phyloP scores from a whole-genome alignment of 2,329 filamentous ascomycete genomes.

The Sporothrix pseudoabietina region DNA sequence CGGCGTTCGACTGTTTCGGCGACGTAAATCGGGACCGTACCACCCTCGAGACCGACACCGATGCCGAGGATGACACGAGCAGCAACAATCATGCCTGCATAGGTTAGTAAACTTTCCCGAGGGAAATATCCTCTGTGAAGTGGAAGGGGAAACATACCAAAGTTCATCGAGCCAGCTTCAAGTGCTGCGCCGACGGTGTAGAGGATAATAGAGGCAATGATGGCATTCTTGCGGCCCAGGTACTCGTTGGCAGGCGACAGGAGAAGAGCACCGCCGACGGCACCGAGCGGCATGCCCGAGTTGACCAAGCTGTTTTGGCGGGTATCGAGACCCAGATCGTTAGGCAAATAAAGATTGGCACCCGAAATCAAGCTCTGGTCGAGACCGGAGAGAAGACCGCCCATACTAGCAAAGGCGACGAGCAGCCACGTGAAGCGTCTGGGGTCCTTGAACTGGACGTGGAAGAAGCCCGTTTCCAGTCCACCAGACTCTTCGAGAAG shows the following conservation, averaged over 20 bases:
- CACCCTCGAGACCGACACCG: slow-evolving; percentile 72
- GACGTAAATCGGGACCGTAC: slow-evolving; percentile 74
- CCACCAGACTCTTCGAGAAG: slow-evolving; percentile 28
- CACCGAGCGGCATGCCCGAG: slow-evolving; percentile 70
- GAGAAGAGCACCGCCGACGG: slow-evolving; percentile 68
- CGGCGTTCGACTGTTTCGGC: slow-evolving; percentile 69
- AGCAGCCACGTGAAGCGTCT: slow-evolving; percentile 66
- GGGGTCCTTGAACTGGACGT: slow-evolving; percentile 47
- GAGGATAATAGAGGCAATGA: slow-evolving; percentile 67
- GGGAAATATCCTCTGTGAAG: no score
- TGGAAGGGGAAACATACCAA: slow-evolving; percentile 61
- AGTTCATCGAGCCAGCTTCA: slow-evolving; percentile 68
- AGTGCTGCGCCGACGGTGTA: slow-evolving; percentile 71
- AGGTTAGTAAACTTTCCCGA: neutral
- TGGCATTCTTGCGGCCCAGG: slow-evolving; percentile 67
- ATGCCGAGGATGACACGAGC: slow-evolving; percentile 69
- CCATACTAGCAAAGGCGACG: slow-evolving; percentile 73
- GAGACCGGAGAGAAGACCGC: slow-evolving; percentile 69
- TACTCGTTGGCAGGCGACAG: slow-evolving; percentile 68
- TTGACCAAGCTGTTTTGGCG: slow-evolving; percentile 67
- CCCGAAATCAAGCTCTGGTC: slow-evolving; percentile 74
- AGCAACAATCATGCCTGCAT: slow-evolving; percentile 63
- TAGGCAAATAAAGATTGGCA: slow-evolving; percentile 67
- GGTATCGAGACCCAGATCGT: slow-evolving; percentile 56
- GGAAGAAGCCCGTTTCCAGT: slow-evolving; percentile 36